Conservation (phyloP, 2,329 filamentous ascomycete genomes). For the Colletotrichum liaoningense region DNA sequence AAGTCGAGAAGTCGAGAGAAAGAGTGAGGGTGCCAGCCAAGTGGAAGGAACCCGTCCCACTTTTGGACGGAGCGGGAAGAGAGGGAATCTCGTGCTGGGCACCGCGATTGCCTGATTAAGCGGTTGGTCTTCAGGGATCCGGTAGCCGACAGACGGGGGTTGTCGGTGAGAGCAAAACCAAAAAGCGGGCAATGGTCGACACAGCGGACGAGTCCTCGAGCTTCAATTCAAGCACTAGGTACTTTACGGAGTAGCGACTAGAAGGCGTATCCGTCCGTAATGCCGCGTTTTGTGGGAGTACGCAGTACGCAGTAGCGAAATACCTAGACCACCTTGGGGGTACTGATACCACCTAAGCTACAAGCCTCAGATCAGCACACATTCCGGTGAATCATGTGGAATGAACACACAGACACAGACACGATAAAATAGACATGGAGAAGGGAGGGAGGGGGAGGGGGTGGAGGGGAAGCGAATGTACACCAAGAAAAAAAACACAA, state of each 20-base stretch:
- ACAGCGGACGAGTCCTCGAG: not conserved
- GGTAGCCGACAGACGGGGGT: constrained; percentile 10
- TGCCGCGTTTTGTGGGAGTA: not conserved
- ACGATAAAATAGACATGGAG: not conserved
- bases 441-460: not conserved
- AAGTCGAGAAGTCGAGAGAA: constrained; percentile 1
- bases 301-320: too few species aligned
- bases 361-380: constrained; percentile 30
- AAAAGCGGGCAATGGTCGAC: constrained; percentile 5
- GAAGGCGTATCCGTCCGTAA: not conserved
- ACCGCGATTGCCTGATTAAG: constrained; percentile 4
- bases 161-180: constrained; percentile 24
- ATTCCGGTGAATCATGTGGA: constrained; percentile 28
- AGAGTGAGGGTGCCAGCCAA: not conserved
- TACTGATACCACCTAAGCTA: constrained; percentile 9
- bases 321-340: not conserved
- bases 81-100: not conserved
- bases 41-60: not conserved
- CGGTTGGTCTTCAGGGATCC: not conserved
- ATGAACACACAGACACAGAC: constrained; percentile 24
- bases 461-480: not conserved
- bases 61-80: not conserved
- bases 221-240: too few species aligned
- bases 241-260: not conserved
- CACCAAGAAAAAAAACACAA: not conserved